Conservation (phyloP, 2,329 filamentous ascomycete genomes). For the Monosporascus sp. region DNA sequence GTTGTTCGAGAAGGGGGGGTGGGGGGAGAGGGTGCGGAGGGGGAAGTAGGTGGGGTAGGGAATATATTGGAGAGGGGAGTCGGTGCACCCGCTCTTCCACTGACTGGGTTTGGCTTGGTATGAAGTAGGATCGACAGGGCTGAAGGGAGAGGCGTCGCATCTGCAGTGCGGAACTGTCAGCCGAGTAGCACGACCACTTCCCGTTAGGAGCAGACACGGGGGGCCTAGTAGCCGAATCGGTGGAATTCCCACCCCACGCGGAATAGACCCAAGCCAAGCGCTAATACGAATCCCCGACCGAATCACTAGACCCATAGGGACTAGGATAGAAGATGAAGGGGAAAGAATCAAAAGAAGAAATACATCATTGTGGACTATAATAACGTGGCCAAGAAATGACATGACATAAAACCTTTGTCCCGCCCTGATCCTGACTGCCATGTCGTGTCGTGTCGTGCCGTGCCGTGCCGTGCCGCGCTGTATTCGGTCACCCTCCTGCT, state of each 20-base stretch:
- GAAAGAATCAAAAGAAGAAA: slow-evolving; percentile 10
- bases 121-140: no score
- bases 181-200: no score
- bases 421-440: not conserved
- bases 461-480: not conserved
- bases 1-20: slow-evolving; percentile 70
- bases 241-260: no score
- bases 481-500: not conserved
- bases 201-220: no score
- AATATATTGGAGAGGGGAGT: not conserved
- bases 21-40: slow-evolving; percentile 55
- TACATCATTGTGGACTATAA: slow-evolving; percentile 25
- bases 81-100: not conserved
- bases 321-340: slow-evolving; percentile 14
- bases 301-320: not conserved
- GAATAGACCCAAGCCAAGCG: not conserved
- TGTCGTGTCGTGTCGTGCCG: not conserved
- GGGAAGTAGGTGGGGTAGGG: slow-evolving; percentile 39
- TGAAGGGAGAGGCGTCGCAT: no score
- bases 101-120: no score
- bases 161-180: no score
- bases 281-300: slow-evolving; percentile 14
- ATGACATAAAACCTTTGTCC: not conserved
- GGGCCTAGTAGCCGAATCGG: no score
- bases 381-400: slow-evolving; percentile 20